Evolutionary conservation across 139 green algal species (phyloP), one percentile per base, ranked within the genome.

Genomic region (Ettlia oleoabundans): DNA sequence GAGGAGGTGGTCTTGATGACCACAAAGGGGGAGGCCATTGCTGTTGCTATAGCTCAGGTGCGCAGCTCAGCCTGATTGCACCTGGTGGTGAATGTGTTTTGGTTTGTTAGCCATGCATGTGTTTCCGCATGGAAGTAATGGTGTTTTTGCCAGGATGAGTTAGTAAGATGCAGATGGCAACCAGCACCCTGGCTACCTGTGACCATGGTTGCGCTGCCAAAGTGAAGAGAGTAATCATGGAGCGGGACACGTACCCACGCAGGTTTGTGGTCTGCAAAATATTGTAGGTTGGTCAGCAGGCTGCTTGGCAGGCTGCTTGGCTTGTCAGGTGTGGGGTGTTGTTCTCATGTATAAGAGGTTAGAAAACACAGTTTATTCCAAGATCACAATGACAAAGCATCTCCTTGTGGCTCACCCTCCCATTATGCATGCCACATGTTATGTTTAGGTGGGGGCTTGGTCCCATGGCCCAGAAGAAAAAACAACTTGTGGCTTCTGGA

Each of bases 311-410:
- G 10, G 47, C 47, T 58, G 15, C 47, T 24, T 58, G 1, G 3
- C 8, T 67, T 67, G 61, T 28, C 61, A 40, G 43, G 76, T 42
- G 77, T 83, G 77, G 64, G 77, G 78, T 64, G 89, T 99, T 78
- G 97, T 97, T 15, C 97, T 96, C 19, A 96, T 95, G 68, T 95
- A 97, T 22, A 85, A 93, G 71, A 89, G 95, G n/a, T n/a, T n/a
- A 81, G 99, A 99, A 90, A 99, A 99, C 92, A 94, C 98, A 92
- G 89, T 99, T 40, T 95, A n/a, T n/a, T n/a, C n/a, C n/a, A n/a
- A n/a, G n/a, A n/a, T n/a, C n/a, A n/a, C n/a, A n/a, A n/a, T n/a
- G n/a, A n/a, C n/a, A n/a, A n/a, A n/a, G n/a, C n/a, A n/a, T n/a
- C n/a, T n/a, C n/a, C n/a, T n/a, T n/a, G n/a, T n/a, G n/a, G n/a